Percentiles rank a stretch among this genome's conserved stretches.
Conservation (phyloP, 176 grass and related monocot species). For the Echinochloa phyllopogon region DNA sequence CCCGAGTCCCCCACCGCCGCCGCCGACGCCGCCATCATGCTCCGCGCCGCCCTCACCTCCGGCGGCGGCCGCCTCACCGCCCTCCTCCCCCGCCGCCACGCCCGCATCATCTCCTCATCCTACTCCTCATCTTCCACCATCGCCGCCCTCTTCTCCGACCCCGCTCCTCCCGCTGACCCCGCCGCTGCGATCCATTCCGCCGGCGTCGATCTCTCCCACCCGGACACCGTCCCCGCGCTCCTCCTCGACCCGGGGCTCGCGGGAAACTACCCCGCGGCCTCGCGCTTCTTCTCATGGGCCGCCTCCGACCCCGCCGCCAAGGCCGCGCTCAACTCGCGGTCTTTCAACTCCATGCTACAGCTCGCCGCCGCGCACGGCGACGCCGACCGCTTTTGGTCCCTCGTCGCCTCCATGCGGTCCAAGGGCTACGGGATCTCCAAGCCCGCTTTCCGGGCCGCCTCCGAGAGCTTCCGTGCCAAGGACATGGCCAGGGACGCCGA, state of each 20-base stretch:
- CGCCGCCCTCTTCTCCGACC: slow-evolving; percentile 51
- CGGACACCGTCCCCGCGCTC: slow-evolving; percentile 56
- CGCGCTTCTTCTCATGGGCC: slow-evolving; percentile 67
- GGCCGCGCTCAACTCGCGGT: slow-evolving; percentile 51
- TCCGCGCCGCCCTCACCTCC: slow-evolving; percentile 45
- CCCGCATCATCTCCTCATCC: slow-evolving; percentile 16
- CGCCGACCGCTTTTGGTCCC: slow-evolving; percentile 60
- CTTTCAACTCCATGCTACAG: slow-evolving; percentile 75
- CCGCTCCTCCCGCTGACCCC: slow-evolving; percentile 33
- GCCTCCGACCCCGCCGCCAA: slow-evolving; percentile 18
- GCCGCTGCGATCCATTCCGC: slow-evolving; percentile 47
- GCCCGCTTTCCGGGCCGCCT: slow-evolving; percentile 55
- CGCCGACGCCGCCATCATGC: slow-evolving; percentile 35
- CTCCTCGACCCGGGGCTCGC: slow-evolving; percentile 52
- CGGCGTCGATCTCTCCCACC: slow-evolving; percentile 54
- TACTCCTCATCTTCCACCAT: slow-evolving; percentile 40
- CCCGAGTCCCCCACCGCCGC: not conserved
- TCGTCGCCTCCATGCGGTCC: slow-evolving; percentile 61
- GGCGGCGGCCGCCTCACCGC: slow-evolving; percentile 28
- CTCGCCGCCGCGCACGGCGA: slow-evolving; percentile 59
- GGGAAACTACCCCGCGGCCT: slow-evolving; percentile 49
- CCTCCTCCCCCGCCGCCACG: slow-evolving; percentile 1
- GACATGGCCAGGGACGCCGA: slow-evolving; percentile 54
- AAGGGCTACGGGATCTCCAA: slow-evolving; percentile 74
- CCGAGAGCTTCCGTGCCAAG: slow-evolving; percentile 58